Percentiles rank a stretch among this genome's conserved stretches.
These are phyloP conservation scores for Corylus heterophylla DNA, from an alignment of 306 rosid species.

Conservation along the genomic window DNA sequence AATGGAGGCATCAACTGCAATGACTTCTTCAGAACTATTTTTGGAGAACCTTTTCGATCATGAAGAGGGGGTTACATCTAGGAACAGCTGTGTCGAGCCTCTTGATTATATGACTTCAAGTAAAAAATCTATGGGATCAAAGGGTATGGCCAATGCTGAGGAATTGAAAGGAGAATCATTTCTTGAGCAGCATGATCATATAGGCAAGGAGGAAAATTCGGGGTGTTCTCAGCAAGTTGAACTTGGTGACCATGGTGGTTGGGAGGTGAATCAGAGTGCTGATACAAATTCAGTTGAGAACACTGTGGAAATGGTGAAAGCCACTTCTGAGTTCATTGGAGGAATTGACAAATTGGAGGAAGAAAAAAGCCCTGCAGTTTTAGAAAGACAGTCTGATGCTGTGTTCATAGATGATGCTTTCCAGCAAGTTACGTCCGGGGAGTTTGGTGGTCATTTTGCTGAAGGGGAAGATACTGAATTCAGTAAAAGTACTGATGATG, in stretches of 20 bases:
- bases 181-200: not conserved
- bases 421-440: slow-evolving; percentile 1
- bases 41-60: not conserved
- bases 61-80: not conserved
- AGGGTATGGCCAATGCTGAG: not conserved
- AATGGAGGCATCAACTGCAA: not conserved
- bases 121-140: not conserved
- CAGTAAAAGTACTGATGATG: not conserved
- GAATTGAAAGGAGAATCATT: not conserved
- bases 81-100: not conserved
- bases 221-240: not conserved
- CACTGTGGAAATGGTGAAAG: not conserved
- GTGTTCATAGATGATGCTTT: slow-evolving; percentile 21
- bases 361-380: not conserved
- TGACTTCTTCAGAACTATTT: not conserved
- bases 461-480: slow-evolving; percentile 15
- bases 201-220: not conserved
- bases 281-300: not conserved
- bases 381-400: not conserved
- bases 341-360: slow-evolving; percentile 5
- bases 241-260: not conserved
- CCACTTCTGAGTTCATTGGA: not conserved
- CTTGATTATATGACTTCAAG: not conserved
- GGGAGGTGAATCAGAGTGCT: not conserved
- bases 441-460: not conserved